A percentile compares a stretch with the other conserved stretches of the same genome.
phyloP scores from a whole-genome alignment of 140 eudicot genomes.

The Erigeron philadelphicus region DNA sequence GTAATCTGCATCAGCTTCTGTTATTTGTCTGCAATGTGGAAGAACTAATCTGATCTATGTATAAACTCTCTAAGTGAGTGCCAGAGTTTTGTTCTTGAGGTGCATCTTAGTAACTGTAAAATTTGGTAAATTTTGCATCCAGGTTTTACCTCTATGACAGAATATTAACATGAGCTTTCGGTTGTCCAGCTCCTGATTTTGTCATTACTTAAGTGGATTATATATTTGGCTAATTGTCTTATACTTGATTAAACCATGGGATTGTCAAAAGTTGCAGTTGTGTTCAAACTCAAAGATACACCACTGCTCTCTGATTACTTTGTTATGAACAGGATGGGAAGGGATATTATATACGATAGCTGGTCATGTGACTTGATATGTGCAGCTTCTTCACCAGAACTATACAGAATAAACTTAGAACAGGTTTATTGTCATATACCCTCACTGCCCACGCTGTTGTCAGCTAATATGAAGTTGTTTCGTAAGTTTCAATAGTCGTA shows the following conservation, averaged over 20 bases:
- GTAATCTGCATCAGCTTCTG: background rate
- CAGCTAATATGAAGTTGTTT: too few relatives aligned
- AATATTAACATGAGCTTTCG: background rate
- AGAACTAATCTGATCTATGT: background rate
- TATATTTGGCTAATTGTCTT: background rate
- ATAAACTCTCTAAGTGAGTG: background rate
- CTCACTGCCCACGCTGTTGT: background rate
- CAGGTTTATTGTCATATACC: slow-evolving; percentile 47
- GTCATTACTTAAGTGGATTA: background rate
- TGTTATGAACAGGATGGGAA: slow-evolving; percentile 70
- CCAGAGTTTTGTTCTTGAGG: background rate
- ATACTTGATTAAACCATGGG: background rate
- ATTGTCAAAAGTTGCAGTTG: background rate
- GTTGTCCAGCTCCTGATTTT: background rate
- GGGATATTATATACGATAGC: slow-evolving; percentile 80
- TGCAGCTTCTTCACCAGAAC: slow-evolving; percentile 97
- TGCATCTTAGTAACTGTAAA: background rate
- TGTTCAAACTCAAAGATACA: too few relatives aligned
- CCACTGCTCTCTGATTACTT: background rate
- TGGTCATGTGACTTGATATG: slow-evolving; percentile 93
- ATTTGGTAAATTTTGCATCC: too few relatives aligned
- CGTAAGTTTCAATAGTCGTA: slow-evolving; percentile 5
- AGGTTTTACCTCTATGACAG: background rate
- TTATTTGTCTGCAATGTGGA: slow-evolving; percentile 6
- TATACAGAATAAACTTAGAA: slow-evolving; percentile 84